A percentile compares a stretch with the other conserved stretches of the same genome.
Conservation (phyloP, 2,329 filamentous ascomycete genomes). For the Aspergillus sp. region DNA sequence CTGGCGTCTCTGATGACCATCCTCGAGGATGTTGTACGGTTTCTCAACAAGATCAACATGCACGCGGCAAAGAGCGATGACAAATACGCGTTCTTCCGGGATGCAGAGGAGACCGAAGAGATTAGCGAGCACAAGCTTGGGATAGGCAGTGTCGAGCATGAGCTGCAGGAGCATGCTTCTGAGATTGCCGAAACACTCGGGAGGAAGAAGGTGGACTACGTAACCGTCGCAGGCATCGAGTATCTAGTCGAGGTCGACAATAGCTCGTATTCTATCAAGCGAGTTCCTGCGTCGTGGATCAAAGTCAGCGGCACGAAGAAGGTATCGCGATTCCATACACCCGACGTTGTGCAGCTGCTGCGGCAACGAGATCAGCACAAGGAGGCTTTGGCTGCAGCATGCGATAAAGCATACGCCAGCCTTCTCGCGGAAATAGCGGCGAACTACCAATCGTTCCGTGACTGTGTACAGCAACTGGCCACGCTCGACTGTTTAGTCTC, state of each 20-base stretch:
- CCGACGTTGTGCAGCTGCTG: constrained; percentile 73
- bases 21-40: constrained; percentile 58
- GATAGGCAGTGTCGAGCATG: constrained; percentile 85
- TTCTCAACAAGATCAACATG: constrained; percentile 76
- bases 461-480: constrained; percentile 76
- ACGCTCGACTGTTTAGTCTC: constrained; percentile 84
- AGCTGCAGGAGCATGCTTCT: constrained; percentile 66
- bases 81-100: constrained; percentile 88
- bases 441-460: constrained; percentile 83
- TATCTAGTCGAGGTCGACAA: constrained; percentile 91
- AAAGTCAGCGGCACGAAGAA: constrained; percentile 95
- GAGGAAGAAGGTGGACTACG: constrained; percentile 65
- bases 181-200: constrained; percentile 63
- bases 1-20: constrained; percentile 70
- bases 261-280: constrained; percentile 58
- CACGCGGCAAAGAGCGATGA: constrained; percentile 77
- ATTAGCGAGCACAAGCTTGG: constrained; percentile 83
- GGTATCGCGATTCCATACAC: constrained; percentile 85
- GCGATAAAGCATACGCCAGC: constrained; percentile 67
- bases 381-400: constrained; percentile 83
- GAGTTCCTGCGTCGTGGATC: constrained; percentile 85
- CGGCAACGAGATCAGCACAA: constrained; percentile 89
- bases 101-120: constrained; percentile 75
- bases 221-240: constrained; percentile 81
- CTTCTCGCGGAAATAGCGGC: constrained; percentile 65